phyloP scores from a whole-genome alignment of 768 basidiomycete species.

The Pleurotus pulmonarius region DNA sequence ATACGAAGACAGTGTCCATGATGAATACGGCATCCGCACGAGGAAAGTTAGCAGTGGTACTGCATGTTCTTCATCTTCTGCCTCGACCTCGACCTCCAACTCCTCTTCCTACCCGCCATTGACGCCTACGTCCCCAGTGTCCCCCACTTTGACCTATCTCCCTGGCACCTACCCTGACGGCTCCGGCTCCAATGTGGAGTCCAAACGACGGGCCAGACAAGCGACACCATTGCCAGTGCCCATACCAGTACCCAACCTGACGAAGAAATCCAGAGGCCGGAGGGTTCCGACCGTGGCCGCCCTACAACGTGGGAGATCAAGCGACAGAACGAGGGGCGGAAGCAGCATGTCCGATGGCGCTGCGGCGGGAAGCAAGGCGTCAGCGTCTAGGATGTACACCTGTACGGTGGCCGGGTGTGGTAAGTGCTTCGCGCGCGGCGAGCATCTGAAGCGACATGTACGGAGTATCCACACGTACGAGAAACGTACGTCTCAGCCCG shows the following conservation, averaged over 20 bases:
- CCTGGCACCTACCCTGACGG: background rate
- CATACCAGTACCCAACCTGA: conserved; percentile 64
- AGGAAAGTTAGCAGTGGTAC: conserved; percentile 9
- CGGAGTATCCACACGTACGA: conserved; percentile 89
- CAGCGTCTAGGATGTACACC: conserved; percentile 52
- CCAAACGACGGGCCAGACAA: conserved; percentile 30
- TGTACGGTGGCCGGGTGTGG: conserved; percentile 83
- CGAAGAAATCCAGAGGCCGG: conserved; percentile 67
- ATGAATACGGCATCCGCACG: conserved; percentile 3
- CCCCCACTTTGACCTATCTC: conserved; percentile 15
- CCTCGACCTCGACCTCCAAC: conserved; percentile 13
- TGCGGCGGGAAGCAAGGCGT: conserved; percentile 26
- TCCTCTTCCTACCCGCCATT: conserved; percentile 25
- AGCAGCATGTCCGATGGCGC: conserved; percentile 7
- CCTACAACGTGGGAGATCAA: conserved; percentile 22
- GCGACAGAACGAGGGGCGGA: conserved; percentile 12
- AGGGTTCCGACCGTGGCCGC: conserved; percentile 53
- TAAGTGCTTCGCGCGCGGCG: conserved; percentile 84
- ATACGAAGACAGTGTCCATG: background rate
- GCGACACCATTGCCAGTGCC: conserved; percentile 43
- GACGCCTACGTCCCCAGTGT: conserved; percentile 16
- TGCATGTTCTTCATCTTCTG: conserved; percentile 10
- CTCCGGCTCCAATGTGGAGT: conserved; percentile 12
- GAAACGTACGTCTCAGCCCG: conserved; percentile 62
- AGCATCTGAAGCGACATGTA: conserved; percentile 88